Evolutionary conservation across 768 basidiomycete species (phyloP), one percentile per base, ranked within the genome.

Genomic region (Xerocomus spinulosus): DNA sequence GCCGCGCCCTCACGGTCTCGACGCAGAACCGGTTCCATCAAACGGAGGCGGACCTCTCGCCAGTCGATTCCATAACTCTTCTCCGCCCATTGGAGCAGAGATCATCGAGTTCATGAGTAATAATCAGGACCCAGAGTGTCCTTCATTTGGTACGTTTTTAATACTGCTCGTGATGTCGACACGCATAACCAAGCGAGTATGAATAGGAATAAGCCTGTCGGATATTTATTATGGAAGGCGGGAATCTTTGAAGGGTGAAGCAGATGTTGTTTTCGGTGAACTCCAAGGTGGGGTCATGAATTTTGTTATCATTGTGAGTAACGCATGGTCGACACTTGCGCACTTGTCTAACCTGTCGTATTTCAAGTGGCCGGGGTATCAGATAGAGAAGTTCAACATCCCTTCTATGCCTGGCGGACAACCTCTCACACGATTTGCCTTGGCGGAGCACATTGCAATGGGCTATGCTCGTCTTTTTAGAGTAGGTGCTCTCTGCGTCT

Each of bases 51-150:
- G 23, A 15, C 15, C 4, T 8, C 15, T 53, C 10, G 9, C n/a
- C n/a, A 39, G 3, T 17, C 25, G 25, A 4, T n/a, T 5, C n/a
- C n/a, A n/a, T n/a, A n/a, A n/a, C n/a, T n/a, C n/a, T n/a, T n/a
- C n/a, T n/a, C n/a, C n/a, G n/a, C n/a, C n/a, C n/a, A n/a, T n/a
- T n/a, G n/a, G n/a, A n/a, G n/a, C n/a, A 9, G 25, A 28, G 1
- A 25, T 17, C 24, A 14, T 42, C n/a, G 48, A 51, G 9, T 60
- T 60, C 13, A 29, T 4, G 17, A 32, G 24, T n/a, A 28, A 8
- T 10, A 3, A 23, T 10, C 20, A 1, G 10, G 14, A 37, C 7
- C 8, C 18, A n/a, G n/a, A n/a, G n/a, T n/a, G n/a, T 33, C 37
- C 21, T 18, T 47, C 46, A 6, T 17, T 2, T 21, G 37, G 46